Percentiles rank a stretch among this genome's conserved stretches.
Evolutionary conservation across 2,329 filamentous ascomycete species (phyloP).

Genomic region (Chrysosphaeria jannelii): DNA sequence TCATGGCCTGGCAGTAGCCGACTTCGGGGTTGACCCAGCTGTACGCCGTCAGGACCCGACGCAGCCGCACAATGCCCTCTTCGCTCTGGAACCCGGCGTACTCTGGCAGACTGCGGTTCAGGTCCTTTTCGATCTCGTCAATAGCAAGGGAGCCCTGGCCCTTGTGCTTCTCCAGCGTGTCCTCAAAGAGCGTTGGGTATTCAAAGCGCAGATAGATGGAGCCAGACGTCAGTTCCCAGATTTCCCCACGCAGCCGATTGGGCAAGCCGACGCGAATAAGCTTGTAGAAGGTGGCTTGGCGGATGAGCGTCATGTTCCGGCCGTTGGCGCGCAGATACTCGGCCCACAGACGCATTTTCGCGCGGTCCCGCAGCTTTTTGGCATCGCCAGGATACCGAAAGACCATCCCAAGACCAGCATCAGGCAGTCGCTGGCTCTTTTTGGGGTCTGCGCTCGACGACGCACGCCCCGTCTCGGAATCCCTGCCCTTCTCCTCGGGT

Average conservation of each 20-base stretch:
- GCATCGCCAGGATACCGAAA: constrained; percentile 90
- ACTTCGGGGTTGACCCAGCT: constrained; percentile 92
- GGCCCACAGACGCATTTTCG: constrained; percentile 93
- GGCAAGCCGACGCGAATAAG: constrained; percentile 84
- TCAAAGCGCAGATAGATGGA: constrained; percentile 71
- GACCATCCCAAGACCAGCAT: constrained; percentile 72
- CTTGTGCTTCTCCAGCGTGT: constrained; percentile 58
- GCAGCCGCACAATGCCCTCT: constrained; percentile 70
- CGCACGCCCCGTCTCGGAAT: too few species aligned
- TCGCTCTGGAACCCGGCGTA: constrained; percentile 94
- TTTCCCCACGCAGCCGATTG: constrained; percentile 73
- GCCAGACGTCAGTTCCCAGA: constrained; percentile 86
- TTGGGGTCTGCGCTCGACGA: constrained; percentile 17
- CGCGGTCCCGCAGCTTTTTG: constrained; percentile 73
- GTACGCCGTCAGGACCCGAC: constrained; percentile 81
- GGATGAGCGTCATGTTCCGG: constrained; percentile 67
- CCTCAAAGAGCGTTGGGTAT: constrained; percentile 52
- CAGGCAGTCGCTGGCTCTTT: too few species aligned
- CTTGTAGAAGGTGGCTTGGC: constrained; percentile 93
- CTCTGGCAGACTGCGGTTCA: constrained; percentile 86
- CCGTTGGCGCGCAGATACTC: constrained; percentile 93
- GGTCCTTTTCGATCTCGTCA: constrained; percentile 94
- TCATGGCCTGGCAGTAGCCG: constrained; percentile 98
- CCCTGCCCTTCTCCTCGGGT: constrained; percentile 24
- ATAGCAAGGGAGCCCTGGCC: constrained; percentile 82